Conservation (phyloP, 495 filamentous ascomycete species). For the Podospora anserina region DNA sequence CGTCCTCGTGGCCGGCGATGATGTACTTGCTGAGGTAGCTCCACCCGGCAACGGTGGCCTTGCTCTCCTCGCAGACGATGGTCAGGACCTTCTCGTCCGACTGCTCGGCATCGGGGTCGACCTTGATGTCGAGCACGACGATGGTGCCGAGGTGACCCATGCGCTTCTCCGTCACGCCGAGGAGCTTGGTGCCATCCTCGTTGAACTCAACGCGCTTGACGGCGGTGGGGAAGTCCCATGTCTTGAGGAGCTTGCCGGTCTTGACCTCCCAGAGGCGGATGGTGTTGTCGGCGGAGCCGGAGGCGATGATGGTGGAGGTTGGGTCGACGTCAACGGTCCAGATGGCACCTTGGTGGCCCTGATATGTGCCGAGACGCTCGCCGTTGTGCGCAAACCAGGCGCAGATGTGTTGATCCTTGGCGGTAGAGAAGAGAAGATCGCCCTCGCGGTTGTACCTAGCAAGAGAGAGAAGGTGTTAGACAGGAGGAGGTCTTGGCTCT, state of each 20-base stretch:
- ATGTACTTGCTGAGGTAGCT: conserved; percentile 90
- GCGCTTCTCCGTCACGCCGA: conserved; percentile 96
- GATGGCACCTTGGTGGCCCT: conserved; percentile 93
- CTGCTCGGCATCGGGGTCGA: conserved; percentile 78
- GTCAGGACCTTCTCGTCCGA: conserved; percentile 72
- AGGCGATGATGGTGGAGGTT: conserved; percentile 87
- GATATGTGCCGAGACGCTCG: conserved; percentile 92
- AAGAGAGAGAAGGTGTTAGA: conserved; percentile 20
- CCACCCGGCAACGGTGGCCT: conserved; percentile 95
- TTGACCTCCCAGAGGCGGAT: conserved; percentile 95
- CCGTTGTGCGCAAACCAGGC: conserved; percentile 93
- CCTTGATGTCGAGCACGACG: conserved; percentile 79
- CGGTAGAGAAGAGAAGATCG: conserved; percentile 93
- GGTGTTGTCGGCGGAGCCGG: conserved; percentile 95
- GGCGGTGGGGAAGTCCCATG: conserved; percentile 93
- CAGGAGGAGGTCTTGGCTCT: conserved; percentile 12
- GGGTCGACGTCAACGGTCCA: conserved; percentile 99
- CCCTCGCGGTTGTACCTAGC: conserved; percentile 87
- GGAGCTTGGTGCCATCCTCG: conserved; percentile 80
- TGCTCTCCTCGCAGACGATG: conserved; percentile 90
- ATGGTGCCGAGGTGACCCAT: conserved; percentile 93
- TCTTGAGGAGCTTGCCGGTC: conserved; percentile 88
- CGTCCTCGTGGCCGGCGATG: conserved; percentile 96
- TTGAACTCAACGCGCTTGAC: conserved; percentile 97
- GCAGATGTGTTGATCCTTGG: conserved; percentile 96